These are phyloP conservation scores for Psidium guajava DNA, from an alignment of 345 rosid genomes.

Conservation along the genomic window DNA sequence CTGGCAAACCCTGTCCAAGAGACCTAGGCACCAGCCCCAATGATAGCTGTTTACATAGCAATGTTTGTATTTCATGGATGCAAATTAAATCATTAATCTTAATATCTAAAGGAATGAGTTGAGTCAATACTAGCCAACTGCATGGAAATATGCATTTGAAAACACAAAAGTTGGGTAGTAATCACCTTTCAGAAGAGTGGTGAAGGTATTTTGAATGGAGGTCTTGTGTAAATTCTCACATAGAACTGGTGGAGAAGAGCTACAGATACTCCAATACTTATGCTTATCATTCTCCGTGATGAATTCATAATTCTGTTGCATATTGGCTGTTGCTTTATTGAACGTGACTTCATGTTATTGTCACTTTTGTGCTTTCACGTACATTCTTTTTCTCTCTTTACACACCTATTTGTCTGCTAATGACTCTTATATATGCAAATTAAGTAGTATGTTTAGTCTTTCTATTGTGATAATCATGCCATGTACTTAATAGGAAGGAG, in stretches of 20 bases:
- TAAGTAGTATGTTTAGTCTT: background rate
- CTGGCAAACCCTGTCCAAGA: background rate
- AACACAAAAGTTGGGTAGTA: background rate
- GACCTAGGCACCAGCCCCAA: background rate
- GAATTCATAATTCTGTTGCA: background rate
- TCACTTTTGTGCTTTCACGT: background rate
- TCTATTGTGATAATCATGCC: background rate
- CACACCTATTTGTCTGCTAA: background rate
- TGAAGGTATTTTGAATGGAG: background rate
- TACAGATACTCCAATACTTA: background rate
- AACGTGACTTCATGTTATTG: background rate
- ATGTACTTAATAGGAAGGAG: slow-evolving; percentile 60
- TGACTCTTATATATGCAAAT: background rate
- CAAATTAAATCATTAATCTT: background rate
- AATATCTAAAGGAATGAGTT: background rate
- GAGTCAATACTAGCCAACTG: background rate
- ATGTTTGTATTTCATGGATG: background rate
- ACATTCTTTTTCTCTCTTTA: background rate
- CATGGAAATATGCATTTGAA: background rate
- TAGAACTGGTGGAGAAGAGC: background rate
- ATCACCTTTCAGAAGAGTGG: background rate
- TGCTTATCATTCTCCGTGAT: background rate
- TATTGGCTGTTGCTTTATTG: background rate
- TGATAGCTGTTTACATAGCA: background rate
- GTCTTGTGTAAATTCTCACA: background rate